phyloP scores from a whole-genome alignment of 2,329 filamentous ascomycete genomes.

The Podosphaera fusca region DNA sequence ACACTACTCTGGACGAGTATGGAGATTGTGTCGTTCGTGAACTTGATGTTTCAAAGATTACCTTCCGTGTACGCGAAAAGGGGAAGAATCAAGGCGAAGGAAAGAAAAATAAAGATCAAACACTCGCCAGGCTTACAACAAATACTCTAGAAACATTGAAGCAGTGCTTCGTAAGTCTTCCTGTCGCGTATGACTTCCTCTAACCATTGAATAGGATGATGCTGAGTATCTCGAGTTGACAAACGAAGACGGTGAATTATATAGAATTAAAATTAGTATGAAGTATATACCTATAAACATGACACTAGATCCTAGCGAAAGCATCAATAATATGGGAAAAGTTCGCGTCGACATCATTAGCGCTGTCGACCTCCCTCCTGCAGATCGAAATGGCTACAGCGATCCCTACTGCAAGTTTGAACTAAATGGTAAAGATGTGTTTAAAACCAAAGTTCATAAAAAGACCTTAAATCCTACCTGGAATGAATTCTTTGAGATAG shows the following conservation, averaged over 20 bases:
- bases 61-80: constrained; percentile 65
- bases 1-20: constrained; percentile 66
- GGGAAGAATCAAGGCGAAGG: constrained; percentile 48
- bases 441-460: constrained; percentile 91
- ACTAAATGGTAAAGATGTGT: constrained; percentile 68
- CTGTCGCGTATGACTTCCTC: neutral
- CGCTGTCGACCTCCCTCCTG: constrained; percentile 67
- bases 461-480: constrained; percentile 86
- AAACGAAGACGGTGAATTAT: constrained; percentile 51
- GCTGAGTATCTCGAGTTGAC: constrained; percentile 63
- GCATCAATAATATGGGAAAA: constrained; percentile 96
- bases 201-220: constrained; percentile 42
- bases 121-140: constrained; percentile 61
- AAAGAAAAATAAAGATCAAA: constrained; percentile 38
- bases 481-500: constrained; percentile 87
- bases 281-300: constrained; percentile 92
- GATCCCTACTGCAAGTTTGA: constrained; percentile 94
- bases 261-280: constrained; percentile 70
- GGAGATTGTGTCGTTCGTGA: constrained; percentile 92
- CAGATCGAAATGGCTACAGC: constrained; percentile 88
- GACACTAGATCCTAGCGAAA: constrained; percentile 80
- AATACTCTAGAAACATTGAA: constrained; percentile 73
- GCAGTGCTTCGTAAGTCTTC: constrained; percentile 48
- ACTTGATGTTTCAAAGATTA: constrained; percentile 87
- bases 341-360: constrained; percentile 86